A percentile compares a stretch with the other conserved stretches of the same genome.
Evolutionary conservation across 2,329 filamentous ascomycete species (phyloP).

Genomic region (Acrocalymma vagum): DNA sequence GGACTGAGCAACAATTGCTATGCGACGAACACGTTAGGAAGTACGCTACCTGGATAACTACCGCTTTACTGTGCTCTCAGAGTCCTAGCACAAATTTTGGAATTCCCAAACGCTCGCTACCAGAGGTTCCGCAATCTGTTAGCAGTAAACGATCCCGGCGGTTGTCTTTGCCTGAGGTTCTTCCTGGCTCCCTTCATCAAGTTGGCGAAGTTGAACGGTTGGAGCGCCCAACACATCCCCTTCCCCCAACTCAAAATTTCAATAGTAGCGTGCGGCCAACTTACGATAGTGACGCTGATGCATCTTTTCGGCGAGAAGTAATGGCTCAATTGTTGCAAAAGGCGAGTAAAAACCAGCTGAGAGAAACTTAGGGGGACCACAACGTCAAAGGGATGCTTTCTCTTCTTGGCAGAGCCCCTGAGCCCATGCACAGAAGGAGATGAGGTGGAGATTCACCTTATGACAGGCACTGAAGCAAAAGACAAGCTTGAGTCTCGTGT

Average conservation of each 20-base stretch:
- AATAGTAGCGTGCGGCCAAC: conserved; percentile 8
- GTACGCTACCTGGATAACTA: conserved; percentile 19
- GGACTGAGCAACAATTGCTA: conserved; percentile 8
- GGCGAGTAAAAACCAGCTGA: conserved; percentile 1
- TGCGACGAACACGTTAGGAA: conserved; percentile 11
- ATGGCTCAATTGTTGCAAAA: conserved; percentile 13
- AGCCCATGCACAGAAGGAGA: conserved; percentile 8
- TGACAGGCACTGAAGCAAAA: conserved; percentile 19
- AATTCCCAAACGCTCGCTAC: conserved; percentile 6
- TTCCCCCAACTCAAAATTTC: conserved; percentile 6
- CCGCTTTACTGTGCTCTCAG: conserved; percentile 13
- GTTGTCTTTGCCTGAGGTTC: conserved; percentile 8
- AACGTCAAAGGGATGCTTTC: conserved; percentile 15
- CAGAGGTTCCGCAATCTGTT: not conserved
- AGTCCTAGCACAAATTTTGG: conserved; percentile 3
- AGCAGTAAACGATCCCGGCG: conserved; percentile 4
- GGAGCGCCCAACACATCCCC: conserved; percentile 2
- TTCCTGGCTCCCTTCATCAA: not conserved
- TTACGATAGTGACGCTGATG: conserved; percentile 14
- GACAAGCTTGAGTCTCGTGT: conserved; percentile 8
- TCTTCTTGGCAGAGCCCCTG: conserved; percentile 18
- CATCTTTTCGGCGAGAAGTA: conserved; percentile 15
- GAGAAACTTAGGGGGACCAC: conserved; percentile 18
- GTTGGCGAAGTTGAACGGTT: conserved; percentile 1
- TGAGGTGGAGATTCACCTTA: conserved; percentile 15